Percentiles rank a stretch among this genome's conserved stretches.
Conservation (phyloP, 1,284 basidiomycete species). For the Leucoagaricus sp. region DNA sequence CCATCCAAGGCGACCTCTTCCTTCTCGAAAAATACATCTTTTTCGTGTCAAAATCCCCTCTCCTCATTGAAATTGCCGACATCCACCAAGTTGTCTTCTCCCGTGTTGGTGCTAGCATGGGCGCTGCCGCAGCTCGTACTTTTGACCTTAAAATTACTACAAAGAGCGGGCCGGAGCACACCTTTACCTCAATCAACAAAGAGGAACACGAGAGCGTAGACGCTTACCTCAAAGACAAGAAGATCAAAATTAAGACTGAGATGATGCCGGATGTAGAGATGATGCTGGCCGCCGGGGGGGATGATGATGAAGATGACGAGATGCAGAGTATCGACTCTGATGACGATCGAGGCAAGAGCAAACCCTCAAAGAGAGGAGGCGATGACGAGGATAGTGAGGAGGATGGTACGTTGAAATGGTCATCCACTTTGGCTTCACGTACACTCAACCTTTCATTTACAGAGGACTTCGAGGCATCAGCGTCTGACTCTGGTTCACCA, state of each 20-base stretch:
- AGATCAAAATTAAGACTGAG: conserved; percentile 95
- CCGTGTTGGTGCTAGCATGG: conserved; percentile 89
- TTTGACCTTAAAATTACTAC: conserved; percentile 94
- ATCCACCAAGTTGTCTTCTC: conserved; percentile 94
- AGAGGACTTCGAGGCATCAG: conserved; percentile 90
- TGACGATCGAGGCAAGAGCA: conserved; percentile 56
- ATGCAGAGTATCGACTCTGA: conserved; percentile 82
- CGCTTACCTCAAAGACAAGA: conserved; percentile 86
- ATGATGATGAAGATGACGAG: conserved; percentile 76
- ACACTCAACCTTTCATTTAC: conserved; percentile 15
- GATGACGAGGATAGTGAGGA: conserved; percentile 85
- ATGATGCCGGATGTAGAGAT: conserved; percentile 87
- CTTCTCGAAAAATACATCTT: conserved; percentile 98
- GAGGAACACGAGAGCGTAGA: conserved; percentile 93
- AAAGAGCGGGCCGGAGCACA: conserved; percentile 80
- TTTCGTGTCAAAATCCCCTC: conserved; percentile 97
- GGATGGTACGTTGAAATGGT: conserved; percentile 50
- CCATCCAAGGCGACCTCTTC: conserved; percentile 96
- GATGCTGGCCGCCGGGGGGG: conserved; percentile 66
- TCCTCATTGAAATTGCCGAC: conserved; percentile 89
- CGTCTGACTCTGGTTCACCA: conserved; percentile 83
- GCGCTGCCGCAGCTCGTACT: conserved; percentile 83
- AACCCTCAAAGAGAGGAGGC: conserved; percentile 45
- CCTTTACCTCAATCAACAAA: conserved; percentile 93
- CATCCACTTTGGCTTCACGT: neutral